phyloP scores from a whole-genome alignment of 192 early-diverging fungal genomes.

The Coemansia sp. region DNA sequence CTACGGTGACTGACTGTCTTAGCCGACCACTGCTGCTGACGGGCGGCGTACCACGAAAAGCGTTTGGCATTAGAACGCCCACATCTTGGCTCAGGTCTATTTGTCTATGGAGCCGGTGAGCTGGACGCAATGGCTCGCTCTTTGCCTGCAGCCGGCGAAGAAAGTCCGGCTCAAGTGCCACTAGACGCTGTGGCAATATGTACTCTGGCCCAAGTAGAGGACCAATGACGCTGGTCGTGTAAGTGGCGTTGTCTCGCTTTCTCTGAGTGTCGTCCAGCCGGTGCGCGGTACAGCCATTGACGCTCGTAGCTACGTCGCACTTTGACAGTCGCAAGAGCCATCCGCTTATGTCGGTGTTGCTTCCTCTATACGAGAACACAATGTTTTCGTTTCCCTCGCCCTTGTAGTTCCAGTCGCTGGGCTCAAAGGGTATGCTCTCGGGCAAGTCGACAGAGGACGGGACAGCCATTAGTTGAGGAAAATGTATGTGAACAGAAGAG shows the following conservation, averaged over 20 bases:
- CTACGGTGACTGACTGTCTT: slow-evolving; percentile 44
- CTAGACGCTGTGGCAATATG: slow-evolving; percentile 42
- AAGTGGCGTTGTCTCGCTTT: slow-evolving; percentile 14
- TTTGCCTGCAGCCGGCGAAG: slow-evolving; percentile 38
- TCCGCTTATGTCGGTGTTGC: slow-evolving; percentile 25
- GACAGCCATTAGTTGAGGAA: not conserved
- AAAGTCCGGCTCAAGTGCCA: slow-evolving; percentile 26
- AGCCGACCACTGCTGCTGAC: not conserved
- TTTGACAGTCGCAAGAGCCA: slow-evolving; percentile 44
- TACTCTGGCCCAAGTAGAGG: slow-evolving; percentile 56
- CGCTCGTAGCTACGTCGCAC: not conserved
- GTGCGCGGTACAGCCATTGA: slow-evolving; percentile 26
- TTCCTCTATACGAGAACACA: slow-evolving; percentile 61
- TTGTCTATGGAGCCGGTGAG: slow-evolving; percentile 38
- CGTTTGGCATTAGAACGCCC: slow-evolving; percentile 56
- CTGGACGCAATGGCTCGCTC: slow-evolving; percentile 47
- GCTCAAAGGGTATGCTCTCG: slow-evolving; percentile 6
- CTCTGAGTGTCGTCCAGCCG: slow-evolving; percentile 4
- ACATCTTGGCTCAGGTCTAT: slow-evolving; percentile 54
- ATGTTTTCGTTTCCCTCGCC: slow-evolving; percentile 78
- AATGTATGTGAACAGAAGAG: not conserved
- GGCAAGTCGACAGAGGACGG: not conserved
- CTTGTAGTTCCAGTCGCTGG: slow-evolving; percentile 65
- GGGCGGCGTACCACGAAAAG: slow-evolving; percentile 27
- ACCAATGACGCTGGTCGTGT: slow-evolving; percentile 49